Conservation (phyloP, 768 basidiomycete species). For the Candolleomyces efflorescens region DNA sequence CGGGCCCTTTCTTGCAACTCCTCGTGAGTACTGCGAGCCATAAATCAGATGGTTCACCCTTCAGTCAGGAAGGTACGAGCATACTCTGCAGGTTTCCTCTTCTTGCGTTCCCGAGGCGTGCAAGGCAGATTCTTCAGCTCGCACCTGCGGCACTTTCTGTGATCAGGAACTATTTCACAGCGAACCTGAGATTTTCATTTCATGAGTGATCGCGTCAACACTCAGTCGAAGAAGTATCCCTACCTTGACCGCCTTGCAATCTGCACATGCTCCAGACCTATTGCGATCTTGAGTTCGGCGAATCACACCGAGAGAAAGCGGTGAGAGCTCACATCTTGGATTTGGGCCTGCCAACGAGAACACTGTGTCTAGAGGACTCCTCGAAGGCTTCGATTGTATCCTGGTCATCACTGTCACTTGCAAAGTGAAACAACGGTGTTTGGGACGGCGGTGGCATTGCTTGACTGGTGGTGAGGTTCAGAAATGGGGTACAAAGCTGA, state of each 20-base stretch:
- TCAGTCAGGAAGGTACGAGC: conserved; percentile 12
- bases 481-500: background rate
- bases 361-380: conserved; percentile 1
- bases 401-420: conserved; percentile 7
- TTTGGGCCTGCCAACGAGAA: background rate
- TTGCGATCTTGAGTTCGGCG: background rate
- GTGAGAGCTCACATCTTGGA: background rate
- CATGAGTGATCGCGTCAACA: background rate
- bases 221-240: no score
- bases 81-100: conserved; percentile 54
- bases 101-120: conserved; percentile 45
- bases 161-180: conserved; percentile 45
- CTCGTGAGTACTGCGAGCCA: conserved; percentile 45
- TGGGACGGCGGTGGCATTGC: background rate
- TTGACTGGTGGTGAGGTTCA: background rate
- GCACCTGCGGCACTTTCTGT: conserved; percentile 45
- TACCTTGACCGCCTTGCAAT: conserved; percentile 55
- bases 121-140: conserved; percentile 43
- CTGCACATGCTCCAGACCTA: conserved; percentile 51
- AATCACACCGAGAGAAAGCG: background rate
- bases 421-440: background rate
- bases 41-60: background rate
- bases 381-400: conserved; percentile 8
- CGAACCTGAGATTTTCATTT: conserved; percentile 34
- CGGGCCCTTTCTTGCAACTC: conserved; percentile 44